Conservation (phyloP, 148 eudicot species). For the Chenopodium berlandieri region DNA sequence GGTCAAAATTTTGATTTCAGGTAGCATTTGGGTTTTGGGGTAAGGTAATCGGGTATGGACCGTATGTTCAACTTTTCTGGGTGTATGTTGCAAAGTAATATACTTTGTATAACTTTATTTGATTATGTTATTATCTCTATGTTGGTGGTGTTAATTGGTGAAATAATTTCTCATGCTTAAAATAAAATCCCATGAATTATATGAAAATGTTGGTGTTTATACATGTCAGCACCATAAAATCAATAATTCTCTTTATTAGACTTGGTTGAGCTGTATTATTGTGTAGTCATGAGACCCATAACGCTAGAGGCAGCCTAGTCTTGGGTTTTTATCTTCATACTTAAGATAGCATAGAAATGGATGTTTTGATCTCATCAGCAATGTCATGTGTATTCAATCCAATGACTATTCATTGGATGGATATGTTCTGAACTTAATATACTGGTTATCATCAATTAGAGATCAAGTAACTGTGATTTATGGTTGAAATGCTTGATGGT, state of each 20-base stretch:
- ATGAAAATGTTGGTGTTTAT: no score
- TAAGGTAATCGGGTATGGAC: no score
- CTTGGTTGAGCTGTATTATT: not conserved
- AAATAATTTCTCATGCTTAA: no score
- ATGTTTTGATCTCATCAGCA: not conserved
- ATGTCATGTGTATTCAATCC: not conserved
- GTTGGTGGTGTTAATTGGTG: not conserved
- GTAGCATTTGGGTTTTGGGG: no score
- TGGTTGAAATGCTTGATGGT: not conserved
- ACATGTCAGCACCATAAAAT: not conserved
- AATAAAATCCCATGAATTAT: no score
- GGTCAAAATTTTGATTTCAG: no score
- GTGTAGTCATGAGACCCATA: not conserved
- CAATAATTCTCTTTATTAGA: not conserved
- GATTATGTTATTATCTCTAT: not conserved
- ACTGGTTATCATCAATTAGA: not conserved
- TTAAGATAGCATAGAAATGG: not conserved
- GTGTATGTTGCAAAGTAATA: no score
- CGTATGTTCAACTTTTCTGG: no score
- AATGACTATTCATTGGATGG: not conserved
- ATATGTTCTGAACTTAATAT: not conserved
- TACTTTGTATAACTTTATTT: no score
- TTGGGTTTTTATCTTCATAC: not conserved
- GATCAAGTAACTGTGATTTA: not conserved
- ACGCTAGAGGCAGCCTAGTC: not conserved